A percentile compares a stretch with the other conserved stretches of the same genome.
Conservation (phyloP, 2,329 filamentous ascomycete genomes). For the Daldinia eschscholtzii region DNA sequence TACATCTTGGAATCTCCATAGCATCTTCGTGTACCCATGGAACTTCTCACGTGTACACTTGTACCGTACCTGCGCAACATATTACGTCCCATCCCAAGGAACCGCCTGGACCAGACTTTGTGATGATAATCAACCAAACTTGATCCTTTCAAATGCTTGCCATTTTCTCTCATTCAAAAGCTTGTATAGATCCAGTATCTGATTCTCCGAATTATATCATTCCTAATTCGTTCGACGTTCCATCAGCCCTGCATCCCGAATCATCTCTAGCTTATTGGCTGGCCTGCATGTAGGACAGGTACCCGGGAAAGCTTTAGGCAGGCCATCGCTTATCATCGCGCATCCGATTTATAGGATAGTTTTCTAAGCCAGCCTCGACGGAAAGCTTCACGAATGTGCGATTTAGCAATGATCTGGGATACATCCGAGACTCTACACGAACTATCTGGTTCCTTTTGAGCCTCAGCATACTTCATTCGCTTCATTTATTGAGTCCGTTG, state of each 20-base stretch:
- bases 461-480: constrained; percentile 42
- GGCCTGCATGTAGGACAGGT: constrained; percentile 11
- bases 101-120: constrained; percentile 18
- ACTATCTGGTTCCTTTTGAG: constrained; percentile 44
- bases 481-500: constrained; percentile 25
- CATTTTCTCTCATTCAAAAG: constrained; percentile 27
- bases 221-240: constrained; percentile 22
- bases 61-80: constrained; percentile 40
- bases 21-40: constrained; percentile 37
- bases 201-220: constrained; percentile 16
- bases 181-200: constrained; percentile 28
- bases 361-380: constrained; percentile 12
- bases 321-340: constrained; percentile 25
- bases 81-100: constrained; percentile 28
- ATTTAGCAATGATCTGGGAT: constrained; percentile 42
- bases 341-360: constrained; percentile 19
- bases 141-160: constrained; percentile 16
- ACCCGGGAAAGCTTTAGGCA: constrained; percentile 17
- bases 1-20: constrained; percentile 32
- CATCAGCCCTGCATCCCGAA: constrained; percentile 7
- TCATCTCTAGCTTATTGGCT: constrained; percentile 18
- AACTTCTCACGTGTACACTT: constrained; percentile 36
- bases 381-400: constrained; percentile 33
- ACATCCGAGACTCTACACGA: constrained; percentile 24
- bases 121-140: constrained; percentile 15